Evolutionary conservation across 345 rosid species (phyloP), one percentile per base, ranked within the genome.

Genomic region (Garcia nutans): DNA sequence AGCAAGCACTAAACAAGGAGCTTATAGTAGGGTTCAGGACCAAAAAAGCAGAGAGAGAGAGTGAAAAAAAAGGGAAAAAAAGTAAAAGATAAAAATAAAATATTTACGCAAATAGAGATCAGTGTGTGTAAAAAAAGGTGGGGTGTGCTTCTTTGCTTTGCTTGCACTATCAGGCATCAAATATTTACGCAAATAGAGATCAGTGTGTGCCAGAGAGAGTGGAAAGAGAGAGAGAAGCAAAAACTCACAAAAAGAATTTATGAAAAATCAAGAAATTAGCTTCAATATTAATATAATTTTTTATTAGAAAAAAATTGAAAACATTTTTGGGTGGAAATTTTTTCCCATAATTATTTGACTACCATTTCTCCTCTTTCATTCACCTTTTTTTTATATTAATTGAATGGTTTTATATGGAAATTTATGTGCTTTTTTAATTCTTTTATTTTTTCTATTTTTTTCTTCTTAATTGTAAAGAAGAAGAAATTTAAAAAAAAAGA

Each of bases 111-210:
- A n/a, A n/a, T n/a, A n/a, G n/a, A n/a, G n/a, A n/a, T n/a, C n/a
- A n/a, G n/a, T n/a, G n/a, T n/a, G n/a, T n/a, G n/a, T n/a, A n/a
- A n/a, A n/a, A n/a, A n/a, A 75, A 76, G 59, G 76, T 65, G 68
- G 84, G 84, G 85, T 62, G 83, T 49, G 44, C 0, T 58, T 17
- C 58, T 54, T 87, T 85, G 90, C 92, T 93, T 93, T 89, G 92
- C 97, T 93, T 93, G 93, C 97, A 90, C 86, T 85, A 89, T 82
- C 95, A 89, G 95, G 80, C 88, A 93, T 85, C 90, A 74, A 80
- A 76, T 79, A 78, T 68, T 78, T 87, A 79, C 80, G 84, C 91
- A 73, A n/a, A 73, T 66, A 52, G 75, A 71, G 72, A 77, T 74
- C 82, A 84, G 82, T 77, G 84, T 82, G 89, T 84, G 84, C 79